phyloP scores from a whole-genome alignment of 2,329 filamentous ascomycete genomes.

The Monascus ruber region DNA sequence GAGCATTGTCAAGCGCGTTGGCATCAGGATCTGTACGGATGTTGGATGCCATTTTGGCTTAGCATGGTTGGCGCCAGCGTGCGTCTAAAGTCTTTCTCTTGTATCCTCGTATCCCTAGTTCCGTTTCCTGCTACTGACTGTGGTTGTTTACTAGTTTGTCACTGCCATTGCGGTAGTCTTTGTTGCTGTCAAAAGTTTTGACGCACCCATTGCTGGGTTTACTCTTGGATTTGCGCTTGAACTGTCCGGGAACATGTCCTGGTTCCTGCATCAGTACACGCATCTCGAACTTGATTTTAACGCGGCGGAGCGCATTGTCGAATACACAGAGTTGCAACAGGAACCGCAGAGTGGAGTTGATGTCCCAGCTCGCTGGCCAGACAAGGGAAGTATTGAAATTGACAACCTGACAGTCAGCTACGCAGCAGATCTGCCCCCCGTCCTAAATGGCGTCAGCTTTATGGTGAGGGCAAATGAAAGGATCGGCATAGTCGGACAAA shows the following conservation, averaged over 20 bases:
- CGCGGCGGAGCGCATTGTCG: slow-evolving; percentile 36
- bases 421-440: slow-evolving; percentile 51
- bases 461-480: slow-evolving; percentile 14
- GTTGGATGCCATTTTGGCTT: slow-evolving; percentile 68
- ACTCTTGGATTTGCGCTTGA: slow-evolving; percentile 63
- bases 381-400: slow-evolving; percentile 60
- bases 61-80: slow-evolving; percentile 49
- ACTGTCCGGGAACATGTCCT: slow-evolving; percentile 55
- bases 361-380: slow-evolving; percentile 19
- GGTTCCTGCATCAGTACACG: slow-evolving; percentile 57
- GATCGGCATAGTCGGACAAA: slow-evolving; percentile 23
- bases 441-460: slow-evolving; percentile 16
- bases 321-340: slow-evolving; percentile 37
- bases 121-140: too few relatives aligned
- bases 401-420: slow-evolving; percentile 61
- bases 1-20: slow-evolving; percentile 54
- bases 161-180: slow-evolving; percentile 55
- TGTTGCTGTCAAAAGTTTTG: slow-evolving; percentile 49
- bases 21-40: slow-evolving; percentile 61
- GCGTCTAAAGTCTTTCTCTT: too few relatives aligned
- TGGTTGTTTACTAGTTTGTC: slow-evolving; percentile 43
- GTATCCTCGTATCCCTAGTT: too few relatives aligned
- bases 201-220: slow-evolving; percentile 63
- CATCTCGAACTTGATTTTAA: slow-evolving; percentile 50
- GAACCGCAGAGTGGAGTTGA: slow-evolving; percentile 14